Evolutionary conservation across 768 basidiomycete genomes (phyloP).

Genomic region (Trametes meyenii): DNA sequence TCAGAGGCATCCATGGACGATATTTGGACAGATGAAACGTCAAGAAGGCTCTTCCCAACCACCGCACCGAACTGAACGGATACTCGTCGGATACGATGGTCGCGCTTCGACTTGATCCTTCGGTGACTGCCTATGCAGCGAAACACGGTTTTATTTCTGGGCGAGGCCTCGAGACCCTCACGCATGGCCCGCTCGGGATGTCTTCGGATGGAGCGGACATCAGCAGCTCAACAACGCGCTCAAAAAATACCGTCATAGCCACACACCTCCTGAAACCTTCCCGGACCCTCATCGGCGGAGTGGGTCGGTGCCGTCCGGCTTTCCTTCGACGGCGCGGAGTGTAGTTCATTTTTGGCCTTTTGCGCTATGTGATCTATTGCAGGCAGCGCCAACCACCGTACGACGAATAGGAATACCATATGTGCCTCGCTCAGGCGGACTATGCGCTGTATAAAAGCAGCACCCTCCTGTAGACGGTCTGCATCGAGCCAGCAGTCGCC

Average conservation of each 20-base stretch:
- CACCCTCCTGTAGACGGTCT: not conserved
- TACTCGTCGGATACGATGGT: constrained; percentile 10
- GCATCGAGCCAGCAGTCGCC: constrained; percentile 20
- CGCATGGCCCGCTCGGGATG: constrained; percentile 4
- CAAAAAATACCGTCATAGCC: not conserved
- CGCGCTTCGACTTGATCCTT: not conserved
- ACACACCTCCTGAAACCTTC: not conserved
- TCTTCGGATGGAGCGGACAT: constrained; percentile 12
- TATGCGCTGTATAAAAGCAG: constrained; percentile 9
- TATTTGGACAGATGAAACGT: not conserved
- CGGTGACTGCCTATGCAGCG: not conserved
- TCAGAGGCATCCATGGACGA: not conserved
- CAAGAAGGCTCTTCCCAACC: not conserved
- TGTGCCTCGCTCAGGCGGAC: not conserved
- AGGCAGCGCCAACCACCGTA: not conserved
- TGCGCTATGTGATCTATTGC: not conserved
- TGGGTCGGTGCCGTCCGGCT: not conserved
- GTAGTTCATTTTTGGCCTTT: constrained; percentile 3
- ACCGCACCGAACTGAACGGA: not conserved
- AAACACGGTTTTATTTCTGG: not conserved
- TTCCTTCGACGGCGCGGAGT: constrained; percentile 13
- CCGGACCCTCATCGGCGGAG: constrained; percentile 14
- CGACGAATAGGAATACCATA: not conserved
- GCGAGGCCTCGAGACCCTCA: constrained; percentile 1
- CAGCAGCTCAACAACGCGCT: constrained; percentile 3